Conservation (phyloP, 116 monocot genomes). For the Trichopus zeylanicus region DNA sequence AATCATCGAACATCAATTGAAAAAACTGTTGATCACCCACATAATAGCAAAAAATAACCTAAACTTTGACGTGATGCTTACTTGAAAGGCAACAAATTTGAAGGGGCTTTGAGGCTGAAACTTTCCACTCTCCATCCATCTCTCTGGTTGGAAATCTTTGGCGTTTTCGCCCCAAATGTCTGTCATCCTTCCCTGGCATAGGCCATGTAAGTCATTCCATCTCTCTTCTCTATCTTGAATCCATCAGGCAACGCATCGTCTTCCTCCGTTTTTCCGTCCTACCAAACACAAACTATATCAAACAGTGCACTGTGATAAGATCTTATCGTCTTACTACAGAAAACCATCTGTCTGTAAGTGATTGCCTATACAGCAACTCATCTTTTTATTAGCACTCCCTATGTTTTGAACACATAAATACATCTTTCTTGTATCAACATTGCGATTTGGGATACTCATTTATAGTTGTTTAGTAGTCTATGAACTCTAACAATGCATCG, state of each 20-base stretch:
- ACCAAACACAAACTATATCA: background rate
- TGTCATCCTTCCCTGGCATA: conserved; percentile 50
- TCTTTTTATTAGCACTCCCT: too few relatives aligned
- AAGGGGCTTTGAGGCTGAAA: conserved; percentile 39
- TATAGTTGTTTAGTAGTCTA: too few relatives aligned
- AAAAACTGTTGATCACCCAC: too few relatives aligned
- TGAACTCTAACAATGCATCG: too few relatives aligned
- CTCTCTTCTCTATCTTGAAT: conserved; percentile 32
- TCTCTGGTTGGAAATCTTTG: conserved; percentile 35
- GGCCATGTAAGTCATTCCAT: conserved; percentile 22
- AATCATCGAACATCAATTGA: background rate
- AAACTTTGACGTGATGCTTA: background rate
- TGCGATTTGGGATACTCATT: too few relatives aligned
- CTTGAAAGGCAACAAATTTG: conserved; percentile 43
- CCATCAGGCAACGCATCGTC: conserved; percentile 43
- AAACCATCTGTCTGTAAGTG: too few relatives aligned
- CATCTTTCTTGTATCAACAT: too few relatives aligned
- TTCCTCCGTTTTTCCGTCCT: background rate
- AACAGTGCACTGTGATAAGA: too few relatives aligned
- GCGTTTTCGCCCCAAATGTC: conserved; percentile 53
- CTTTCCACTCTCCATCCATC: conserved; percentile 29
- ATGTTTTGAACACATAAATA: too few relatives aligned
- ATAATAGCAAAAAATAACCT: background rate
- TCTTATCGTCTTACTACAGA: too few relatives aligned
- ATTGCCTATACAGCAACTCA: too few relatives aligned